These are phyloP conservation scores for Lantana camara DNA, from an alignment of 257 asterid species.

Conservation along the genomic window DNA sequence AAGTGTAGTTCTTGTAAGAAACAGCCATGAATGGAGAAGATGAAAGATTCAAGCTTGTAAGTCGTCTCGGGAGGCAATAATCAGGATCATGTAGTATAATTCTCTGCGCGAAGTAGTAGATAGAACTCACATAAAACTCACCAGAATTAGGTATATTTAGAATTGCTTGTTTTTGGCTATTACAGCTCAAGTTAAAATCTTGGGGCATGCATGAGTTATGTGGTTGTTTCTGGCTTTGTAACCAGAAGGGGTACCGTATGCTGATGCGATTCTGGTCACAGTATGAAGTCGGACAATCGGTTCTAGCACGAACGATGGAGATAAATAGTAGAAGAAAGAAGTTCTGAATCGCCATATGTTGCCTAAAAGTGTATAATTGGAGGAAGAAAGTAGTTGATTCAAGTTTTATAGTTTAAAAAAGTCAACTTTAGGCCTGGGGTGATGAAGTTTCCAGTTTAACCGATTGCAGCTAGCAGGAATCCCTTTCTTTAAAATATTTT, in stretches of 20 bases:
- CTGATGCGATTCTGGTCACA: slow-evolving; percentile 26
- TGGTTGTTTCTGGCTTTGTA: slow-evolving; percentile 29
- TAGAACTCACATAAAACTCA: slow-evolving; percentile 39
- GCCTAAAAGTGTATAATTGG: background rate
- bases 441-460: background rate
- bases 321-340: slow-evolving; percentile 25
- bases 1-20: slow-evolving; percentile 42
- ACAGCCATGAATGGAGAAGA: slow-evolving; percentile 42
- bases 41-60: slow-evolving; percentile 42
- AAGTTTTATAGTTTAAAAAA: slow-evolving; percentile 2
- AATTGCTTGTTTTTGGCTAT: slow-evolving; percentile 17
- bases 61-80: slow-evolving; percentile 49
- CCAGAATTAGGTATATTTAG: slow-evolving; percentile 51
- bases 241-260: slow-evolving; percentile 52
- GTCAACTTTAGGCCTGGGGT: slow-evolving; percentile 22
- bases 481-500: background rate
- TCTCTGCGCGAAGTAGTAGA: slow-evolving; percentile 35
- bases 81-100: slow-evolving; percentile 47
- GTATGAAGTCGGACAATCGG: slow-evolving; percentile 31
- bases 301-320: slow-evolving; percentile 24
- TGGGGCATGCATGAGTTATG: slow-evolving; percentile 42
- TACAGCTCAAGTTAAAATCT: slow-evolving; percentile 45
- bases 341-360: slow-evolving; percentile 41
- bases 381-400: background rate
- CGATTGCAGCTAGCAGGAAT: background rate